Base-by-base conservation (phyloP, 2,329 filamentous ascomycete species). In the Aureobasidium sp. region DNA sequence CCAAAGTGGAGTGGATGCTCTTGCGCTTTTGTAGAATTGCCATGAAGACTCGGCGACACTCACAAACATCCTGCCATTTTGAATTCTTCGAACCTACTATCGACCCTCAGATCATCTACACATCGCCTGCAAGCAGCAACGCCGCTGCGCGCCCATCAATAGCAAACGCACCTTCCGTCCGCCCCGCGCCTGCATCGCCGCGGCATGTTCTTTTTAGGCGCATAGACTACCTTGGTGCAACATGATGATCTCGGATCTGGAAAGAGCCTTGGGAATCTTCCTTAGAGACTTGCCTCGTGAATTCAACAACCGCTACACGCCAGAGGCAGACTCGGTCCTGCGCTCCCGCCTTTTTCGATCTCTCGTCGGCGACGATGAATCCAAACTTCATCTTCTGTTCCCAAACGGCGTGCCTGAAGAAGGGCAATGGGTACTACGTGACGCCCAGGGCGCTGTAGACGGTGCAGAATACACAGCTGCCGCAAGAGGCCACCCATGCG, bases 401-500 rank as follows among this genome's bases (percentile, higher is more conserved):
- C 91, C 91, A 0, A 80, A 87, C 44, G 90, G 91, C 14, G 58
- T 64, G 1, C 71, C 73, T 2, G 68, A 73, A 49, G 62, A 39
- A 9, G 65, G 65, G 11, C 61, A 67, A 48, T 88, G 92, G 82
- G 94, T 89, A 74, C 80, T 99, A 42, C 84, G 88, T 64, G 87
- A 90, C 68, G 92, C 92, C 17, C 95, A 99, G 72, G 93, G 92
- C 20, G 90, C 90, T n/a, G 82, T 91, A 63, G 91, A 96, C 71
- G 93, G 94, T 12, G 91, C 93, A 36, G 95, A 99, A 74, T 99
- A 97, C 73, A 94, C 91, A 22, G 89, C 93, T 67, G 88, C 89
- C 7, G 94, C 94, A 15, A 86, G 91, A 67, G 94, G 95, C 61
- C 95, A 95, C 75, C 87, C 91, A 51, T 99, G 94, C 73, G 95